Evolutionary conservation across 139 green algal genomes (phyloP), one percentile per base, ranked within the genome.

Genomic region (Pleodorina starrii): DNA sequence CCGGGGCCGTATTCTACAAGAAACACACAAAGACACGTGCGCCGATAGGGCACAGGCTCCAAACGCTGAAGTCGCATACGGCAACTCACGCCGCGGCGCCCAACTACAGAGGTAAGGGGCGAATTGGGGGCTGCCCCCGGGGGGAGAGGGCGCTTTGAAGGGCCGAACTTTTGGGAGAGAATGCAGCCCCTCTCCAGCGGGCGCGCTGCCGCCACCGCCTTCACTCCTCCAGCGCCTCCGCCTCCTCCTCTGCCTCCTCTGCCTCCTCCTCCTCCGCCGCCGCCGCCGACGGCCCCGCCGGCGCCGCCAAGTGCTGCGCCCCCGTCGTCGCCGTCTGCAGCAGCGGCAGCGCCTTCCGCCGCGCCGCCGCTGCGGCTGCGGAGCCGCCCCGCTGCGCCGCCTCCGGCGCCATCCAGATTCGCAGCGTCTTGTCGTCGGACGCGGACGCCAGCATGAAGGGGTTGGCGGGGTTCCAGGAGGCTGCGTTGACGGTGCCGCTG

Each of bases 371-470:
- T 12, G 57, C 57, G 21, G 57, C 72, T 27, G 40, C 5, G 14
- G 42, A 43, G 5, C 51, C n/a, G n/a, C 76, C 79, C 7, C 79
- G 50, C 63, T 68, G 63, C 89, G 86, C 51, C 16, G 91, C 86
- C 69, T 46, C 85, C 19, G 27, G 44, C 38, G 89, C 87, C 78
- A 91, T 32, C 96, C 96, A 98, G 4, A 98, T 80, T 40, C 94
- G 88, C 7, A 98, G 77, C 23, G 94, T 95, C 14, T 92, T 84
- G 92, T 98, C 96, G 82, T 98, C 96, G 10, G 84, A 93, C 40
- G 96, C 93, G 10, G 94, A 96, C 0, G 94, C 97, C 81, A 98
- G 90, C 94, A 98, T 96, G 85, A 94, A 89, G 17, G 96, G 96
- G 77, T 97, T 91, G 27, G 84, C 66, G 9, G 97, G 94, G 89